Conservation (phyloP, 2,329 filamentous ascomycete genomes). For the Diaporthe eres region DNA sequence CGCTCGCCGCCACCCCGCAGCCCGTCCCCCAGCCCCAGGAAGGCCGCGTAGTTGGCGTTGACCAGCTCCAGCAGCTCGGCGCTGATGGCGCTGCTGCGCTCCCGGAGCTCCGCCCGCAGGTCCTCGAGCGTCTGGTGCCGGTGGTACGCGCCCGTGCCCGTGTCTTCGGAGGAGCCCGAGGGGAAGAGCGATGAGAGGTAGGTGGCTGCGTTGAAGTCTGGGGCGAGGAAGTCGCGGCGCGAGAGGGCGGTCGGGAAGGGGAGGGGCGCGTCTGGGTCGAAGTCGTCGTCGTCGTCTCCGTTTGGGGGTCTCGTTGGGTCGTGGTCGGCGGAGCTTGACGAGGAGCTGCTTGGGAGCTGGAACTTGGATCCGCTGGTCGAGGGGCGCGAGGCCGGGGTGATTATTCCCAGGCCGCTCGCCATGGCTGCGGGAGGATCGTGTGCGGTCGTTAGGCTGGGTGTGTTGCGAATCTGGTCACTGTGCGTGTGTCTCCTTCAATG, state of each 20-base stretch:
- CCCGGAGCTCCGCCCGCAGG: conserved; percentile 86
- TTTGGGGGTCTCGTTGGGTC: conserved; percentile 52
- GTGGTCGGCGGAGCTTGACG: conserved; percentile 50
- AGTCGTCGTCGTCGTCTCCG: conserved; percentile 51
- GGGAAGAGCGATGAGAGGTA: conserved; percentile 75
- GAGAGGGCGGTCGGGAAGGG: conserved; percentile 91
- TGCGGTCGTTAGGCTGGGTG: background rate
- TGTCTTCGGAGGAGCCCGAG: conserved; percentile 53
- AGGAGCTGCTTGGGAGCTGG: conserved; percentile 47
- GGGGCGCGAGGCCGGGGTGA: conserved; percentile 2
- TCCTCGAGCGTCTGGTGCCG: conserved; percentile 98
- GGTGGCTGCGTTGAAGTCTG: conserved; percentile 81
- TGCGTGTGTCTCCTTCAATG: background rate
- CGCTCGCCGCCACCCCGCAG: conserved; percentile 90
- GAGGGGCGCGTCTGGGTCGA: conserved; percentile 72
- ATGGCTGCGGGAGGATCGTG: background rate
- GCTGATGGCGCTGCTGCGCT: conserved; percentile 83
- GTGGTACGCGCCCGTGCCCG: conserved; percentile 56
- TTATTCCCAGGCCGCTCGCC: conserved; percentile 40
- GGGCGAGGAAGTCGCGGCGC: conserved; percentile 83
- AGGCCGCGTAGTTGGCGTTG: conserved; percentile 94
- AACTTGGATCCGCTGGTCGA: conserved; percentile 30
- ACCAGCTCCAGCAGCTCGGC: conserved; percentile 94
- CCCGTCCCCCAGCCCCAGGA: conserved; percentile 85
- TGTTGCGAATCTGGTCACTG: background rate